Percentiles rank a stretch among this genome's conserved stretches.
Evolutionary conservation across 1,139 yeast species (phyloP).

Genomic region (Candida sojae): DNA sequence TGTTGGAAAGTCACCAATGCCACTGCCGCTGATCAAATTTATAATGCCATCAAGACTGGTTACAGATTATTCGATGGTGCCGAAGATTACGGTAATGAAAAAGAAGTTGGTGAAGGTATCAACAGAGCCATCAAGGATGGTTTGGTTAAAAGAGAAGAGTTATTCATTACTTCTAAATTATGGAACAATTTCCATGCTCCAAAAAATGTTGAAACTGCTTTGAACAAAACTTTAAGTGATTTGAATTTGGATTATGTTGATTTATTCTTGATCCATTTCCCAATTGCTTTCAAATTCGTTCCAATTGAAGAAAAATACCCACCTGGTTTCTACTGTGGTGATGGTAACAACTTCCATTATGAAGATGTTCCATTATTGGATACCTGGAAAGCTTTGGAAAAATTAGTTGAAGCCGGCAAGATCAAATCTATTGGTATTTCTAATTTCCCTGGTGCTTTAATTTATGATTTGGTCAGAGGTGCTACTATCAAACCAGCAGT

Average conservation of each 20-base stretch:
- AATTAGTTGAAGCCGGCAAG: constrained; percentile 57
- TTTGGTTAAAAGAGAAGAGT: constrained; percentile 42
- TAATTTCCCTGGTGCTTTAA: constrained; percentile 70
- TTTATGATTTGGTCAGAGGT: constrained; percentile 73
- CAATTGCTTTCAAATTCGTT: constrained; percentile 71
- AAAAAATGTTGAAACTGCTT: constrained; percentile 55
- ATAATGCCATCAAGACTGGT: constrained; percentile 68
- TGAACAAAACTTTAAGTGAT: constrained; percentile 64
- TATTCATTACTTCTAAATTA: constrained; percentile 55
- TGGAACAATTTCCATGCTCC: constrained; percentile 82
- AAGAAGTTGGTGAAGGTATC: constrained; percentile 72
- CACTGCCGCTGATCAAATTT: constrained; percentile 59
- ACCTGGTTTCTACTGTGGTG: constrained; percentile 70
- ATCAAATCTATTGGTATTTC: constrained; percentile 81
- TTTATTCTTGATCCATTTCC: constrained; percentile 78
- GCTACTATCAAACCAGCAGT: constrained; percentile 77
- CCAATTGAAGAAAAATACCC: constrained; percentile 78
- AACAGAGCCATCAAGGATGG: constrained; percentile 67
- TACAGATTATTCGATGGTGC: constrained; percentile 81
- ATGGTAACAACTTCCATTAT: constrained; percentile 54
- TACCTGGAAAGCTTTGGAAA: constrained; percentile 81
- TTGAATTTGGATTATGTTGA: constrained; percentile 70
- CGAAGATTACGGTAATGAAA: constrained; percentile 75
- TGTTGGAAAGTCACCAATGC: constrained; percentile 66
- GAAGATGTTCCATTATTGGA: constrained; percentile 73